phyloP scores from a whole-genome alignment of 148 eudicot species.

The Silene conica region DNA sequence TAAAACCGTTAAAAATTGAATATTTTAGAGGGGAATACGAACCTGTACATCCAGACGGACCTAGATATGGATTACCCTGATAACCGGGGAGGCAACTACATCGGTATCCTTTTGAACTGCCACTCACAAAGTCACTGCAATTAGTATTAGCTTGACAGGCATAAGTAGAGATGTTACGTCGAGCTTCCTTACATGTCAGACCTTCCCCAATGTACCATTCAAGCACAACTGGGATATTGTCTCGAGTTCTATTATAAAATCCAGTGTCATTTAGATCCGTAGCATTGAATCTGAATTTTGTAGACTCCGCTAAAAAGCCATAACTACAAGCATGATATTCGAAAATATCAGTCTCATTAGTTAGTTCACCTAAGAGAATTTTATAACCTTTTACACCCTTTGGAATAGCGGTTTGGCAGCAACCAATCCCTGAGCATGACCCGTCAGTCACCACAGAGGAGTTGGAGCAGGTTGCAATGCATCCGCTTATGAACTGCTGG shows the following conservation, averaged over 20 bases:
- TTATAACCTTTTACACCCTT: constrained; percentile 18
- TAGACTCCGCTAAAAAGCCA: constrained; percentile 40
- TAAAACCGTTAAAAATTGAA: background rate
- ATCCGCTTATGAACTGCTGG: constrained; percentile 21
- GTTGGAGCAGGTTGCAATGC: constrained; percentile 30
- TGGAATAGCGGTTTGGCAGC: constrained; percentile 49
- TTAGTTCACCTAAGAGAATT: background rate
- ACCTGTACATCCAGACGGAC: constrained; percentile 14
- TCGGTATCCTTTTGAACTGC: constrained; percentile 22
- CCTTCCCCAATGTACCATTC: constrained; percentile 30
- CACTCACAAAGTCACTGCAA: constrained; percentile 19
- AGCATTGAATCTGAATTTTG: constrained; percentile 28
- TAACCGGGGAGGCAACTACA: constrained; percentile 25
- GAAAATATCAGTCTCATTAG: background rate
- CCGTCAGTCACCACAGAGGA: constrained; percentile 31
- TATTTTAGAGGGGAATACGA: background rate
- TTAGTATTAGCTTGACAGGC: constrained; percentile 23
- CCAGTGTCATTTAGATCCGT: constrained; percentile 32
- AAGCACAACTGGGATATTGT: constrained; percentile 23
- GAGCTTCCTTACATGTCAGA: constrained; percentile 19
- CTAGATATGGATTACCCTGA: constrained; percentile 20
- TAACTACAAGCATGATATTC: constrained; percentile 42
- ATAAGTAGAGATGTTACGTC: background rate
- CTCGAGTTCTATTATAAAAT: constrained; percentile 1
- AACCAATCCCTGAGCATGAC: constrained; percentile 42